These are phyloP conservation scores for Rhypophila decipiens DNA, from an alignment of 495 filamentous ascomycete species.

Conservation along the genomic window DNA sequence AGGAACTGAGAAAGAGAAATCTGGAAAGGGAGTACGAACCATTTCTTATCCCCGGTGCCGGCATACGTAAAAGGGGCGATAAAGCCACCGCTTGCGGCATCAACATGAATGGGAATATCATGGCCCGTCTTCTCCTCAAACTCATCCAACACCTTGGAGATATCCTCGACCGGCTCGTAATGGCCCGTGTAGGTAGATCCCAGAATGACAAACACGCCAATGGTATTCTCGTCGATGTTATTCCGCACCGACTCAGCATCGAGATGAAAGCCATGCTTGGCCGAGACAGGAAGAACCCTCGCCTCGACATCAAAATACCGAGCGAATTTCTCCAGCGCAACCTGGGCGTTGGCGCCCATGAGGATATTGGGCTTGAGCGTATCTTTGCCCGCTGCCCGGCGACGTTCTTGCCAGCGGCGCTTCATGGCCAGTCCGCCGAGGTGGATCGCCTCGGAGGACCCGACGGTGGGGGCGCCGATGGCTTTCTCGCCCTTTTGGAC, in stretches of 20 bases:
- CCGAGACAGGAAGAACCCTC: constrained; percentile 60
- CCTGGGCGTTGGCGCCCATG: constrained; percentile 74
- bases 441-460: constrained; percentile 68
- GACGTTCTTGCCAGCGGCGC: constrained; percentile 65
- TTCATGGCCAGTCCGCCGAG: constrained; percentile 76
- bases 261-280: constrained; percentile 55
- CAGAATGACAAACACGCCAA: constrained; percentile 69
- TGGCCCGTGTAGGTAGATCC: constrained; percentile 73
- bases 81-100: constrained; percentile 67
- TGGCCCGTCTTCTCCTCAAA: constrained; percentile 56
- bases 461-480: constrained; percentile 66
- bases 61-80: constrained; percentile 66
- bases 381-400: constrained; percentile 54
- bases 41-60: constrained; percentile 52
- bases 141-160: constrained; percentile 59
- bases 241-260: constrained; percentile 58
- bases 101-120: constrained; percentile 71
- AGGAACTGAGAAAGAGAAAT: too few relatives aligned
- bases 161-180: constrained; percentile 67
- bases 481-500: constrained; percentile 59
- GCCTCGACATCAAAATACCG: constrained; percentile 75
- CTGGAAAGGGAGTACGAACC: constrained; percentile 31
- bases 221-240: constrained; percentile 72
- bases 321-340: constrained; percentile 68
- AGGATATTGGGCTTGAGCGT: constrained; percentile 63